Conservation (phyloP, 2,329 filamentous ascomycete species). For the Penicillium aurantiogriseum region DNA sequence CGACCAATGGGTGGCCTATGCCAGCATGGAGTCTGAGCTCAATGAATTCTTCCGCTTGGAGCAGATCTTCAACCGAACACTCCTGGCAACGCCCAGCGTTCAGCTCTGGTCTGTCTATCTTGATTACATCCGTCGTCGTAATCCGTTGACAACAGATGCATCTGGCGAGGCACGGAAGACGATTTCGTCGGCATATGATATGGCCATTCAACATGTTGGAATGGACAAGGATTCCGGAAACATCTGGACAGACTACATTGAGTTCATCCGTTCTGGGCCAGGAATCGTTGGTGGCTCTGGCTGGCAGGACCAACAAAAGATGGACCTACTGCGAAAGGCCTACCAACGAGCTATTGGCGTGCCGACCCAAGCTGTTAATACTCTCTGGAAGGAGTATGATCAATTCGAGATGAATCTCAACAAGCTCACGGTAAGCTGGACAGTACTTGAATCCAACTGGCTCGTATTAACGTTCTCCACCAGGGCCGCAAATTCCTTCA, state of each 20-base stretch:
- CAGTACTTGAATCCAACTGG: background rate
- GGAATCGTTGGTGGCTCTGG: conserved; percentile 78
- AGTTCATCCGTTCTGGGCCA: conserved; percentile 85
- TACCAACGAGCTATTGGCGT: conserved; percentile 88
- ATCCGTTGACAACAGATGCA: conserved; percentile 79
- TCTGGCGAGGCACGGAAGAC: conserved; percentile 72
- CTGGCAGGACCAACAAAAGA: conserved; percentile 98
- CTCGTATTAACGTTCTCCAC: conserved; percentile 9
- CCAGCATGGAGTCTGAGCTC: conserved; percentile 82
- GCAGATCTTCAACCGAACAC: conserved; percentile 75
- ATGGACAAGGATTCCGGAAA: conserved; percentile 85
- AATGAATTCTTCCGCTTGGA: conserved; percentile 81
- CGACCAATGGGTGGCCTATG: conserved; percentile 85
- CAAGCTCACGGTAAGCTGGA: conserved; percentile 70
- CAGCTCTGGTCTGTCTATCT: conserved; percentile 90
- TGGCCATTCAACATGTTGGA: conserved; percentile 85
- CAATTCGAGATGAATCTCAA: conserved; percentile 92
- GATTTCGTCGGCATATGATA: conserved; percentile 84
- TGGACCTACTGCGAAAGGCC: conserved; percentile 86
- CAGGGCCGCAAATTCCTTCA: conserved; percentile 92
- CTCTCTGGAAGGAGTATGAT: conserved; percentile 96
- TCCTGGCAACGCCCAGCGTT: conserved; percentile 77
- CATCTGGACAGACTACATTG: conserved; percentile 93
- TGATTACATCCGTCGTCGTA: conserved; percentile 88
- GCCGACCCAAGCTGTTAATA: conserved; percentile 78